Evolutionary conservation across 2,329 filamentous ascomycete species (phyloP).

Genomic region (Alternaria burnsii): DNA sequence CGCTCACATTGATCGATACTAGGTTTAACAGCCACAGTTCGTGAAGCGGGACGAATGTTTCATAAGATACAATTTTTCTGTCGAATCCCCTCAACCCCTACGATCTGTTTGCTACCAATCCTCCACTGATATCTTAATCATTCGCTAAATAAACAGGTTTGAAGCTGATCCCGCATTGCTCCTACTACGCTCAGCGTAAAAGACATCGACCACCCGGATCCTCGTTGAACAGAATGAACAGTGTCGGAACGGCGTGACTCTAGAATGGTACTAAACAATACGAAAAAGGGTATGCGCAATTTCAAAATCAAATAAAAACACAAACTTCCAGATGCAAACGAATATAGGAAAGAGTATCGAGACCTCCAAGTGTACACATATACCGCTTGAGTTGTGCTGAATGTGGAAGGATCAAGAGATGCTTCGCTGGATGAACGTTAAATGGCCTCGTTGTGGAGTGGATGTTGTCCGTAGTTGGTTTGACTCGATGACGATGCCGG

Average conservation of each 20-base stretch:
- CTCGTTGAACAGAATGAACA: conserved; percentile 11
- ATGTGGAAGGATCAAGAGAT: conserved; percentile 5
- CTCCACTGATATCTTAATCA: neutral
- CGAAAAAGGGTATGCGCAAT: conserved; percentile 38
- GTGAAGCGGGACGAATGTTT: neutral
- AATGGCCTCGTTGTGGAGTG: neutral
- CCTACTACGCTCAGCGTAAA: conserved; percentile 27
- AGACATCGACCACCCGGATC: conserved; percentile 5
- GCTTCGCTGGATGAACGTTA: neutral
- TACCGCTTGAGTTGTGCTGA: conserved; percentile 3
- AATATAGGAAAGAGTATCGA: conserved; percentile 19
- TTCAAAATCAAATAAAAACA: conserved; percentile 22
- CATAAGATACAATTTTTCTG: conserved; percentile 1
- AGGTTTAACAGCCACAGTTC: neutral
- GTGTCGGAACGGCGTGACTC: conserved; percentile 22
- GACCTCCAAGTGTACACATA: conserved; percentile 4
- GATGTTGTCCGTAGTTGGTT: neutral
- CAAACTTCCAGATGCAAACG: conserved; percentile 12
- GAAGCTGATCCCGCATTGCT: conserved; percentile 6
- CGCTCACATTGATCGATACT: neutral
- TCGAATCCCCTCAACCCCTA: neutral
- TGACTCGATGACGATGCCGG: neutral
- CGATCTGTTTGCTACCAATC: neutral
- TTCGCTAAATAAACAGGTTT: conserved; percentile 12
- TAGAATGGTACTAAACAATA: conserved; percentile 28